phyloP scores from a whole-genome alignment of 768 basidiomycete species.

The Lyophyllum semitale region DNA sequence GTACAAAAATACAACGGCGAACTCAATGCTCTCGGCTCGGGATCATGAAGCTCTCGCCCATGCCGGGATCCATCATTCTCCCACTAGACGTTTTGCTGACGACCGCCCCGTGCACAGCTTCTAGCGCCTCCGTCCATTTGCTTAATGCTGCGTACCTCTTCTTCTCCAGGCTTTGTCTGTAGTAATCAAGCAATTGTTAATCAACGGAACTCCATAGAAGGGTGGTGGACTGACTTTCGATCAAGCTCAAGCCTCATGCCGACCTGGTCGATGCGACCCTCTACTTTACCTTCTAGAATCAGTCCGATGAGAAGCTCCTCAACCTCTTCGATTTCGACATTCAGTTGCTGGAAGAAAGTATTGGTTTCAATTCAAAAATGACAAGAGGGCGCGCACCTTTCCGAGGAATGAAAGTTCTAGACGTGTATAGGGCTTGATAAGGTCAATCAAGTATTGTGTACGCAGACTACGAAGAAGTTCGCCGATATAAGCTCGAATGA shows the following conservation, averaged over 20 bases:
- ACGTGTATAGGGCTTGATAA: constrained; percentile 96
- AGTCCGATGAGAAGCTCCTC: constrained; percentile 92
- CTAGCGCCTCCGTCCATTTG: constrained; percentile 83
- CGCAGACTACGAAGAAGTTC: constrained; percentile 92
- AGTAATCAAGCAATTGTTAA: background rate
- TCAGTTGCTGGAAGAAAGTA: constrained; percentile 72
- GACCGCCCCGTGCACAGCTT: constrained; percentile 74
- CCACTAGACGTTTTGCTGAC: constrained; percentile 63
- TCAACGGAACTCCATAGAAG: constrained; percentile 9
- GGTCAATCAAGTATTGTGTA: constrained; percentile 95
- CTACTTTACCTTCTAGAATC: constrained; percentile 96
- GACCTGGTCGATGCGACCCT: constrained; percentile 96
- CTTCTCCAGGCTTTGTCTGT: constrained; percentile 84
- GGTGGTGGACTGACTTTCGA: constrained; percentile 63
- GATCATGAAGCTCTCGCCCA: constrained; percentile 14
- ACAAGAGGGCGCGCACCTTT: constrained; percentile 51
- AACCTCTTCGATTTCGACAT: constrained; percentile 88
- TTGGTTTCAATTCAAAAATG: background rate
- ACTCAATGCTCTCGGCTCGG: constrained; percentile 14
- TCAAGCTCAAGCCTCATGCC: constrained; percentile 91
- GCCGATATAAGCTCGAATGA: constrained; percentile 95
- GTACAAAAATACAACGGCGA: constrained; percentile 9
- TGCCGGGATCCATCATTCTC: constrained; percentile 37
- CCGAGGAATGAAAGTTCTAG: constrained; percentile 93
- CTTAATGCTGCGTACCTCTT: constrained; percentile 80